Percentiles rank a stretch among this genome's conserved stretches.
phyloP scores from a whole-genome alignment of 495 filamentous ascomycete genomes.

The Penicillium atrosanguineum region DNA sequence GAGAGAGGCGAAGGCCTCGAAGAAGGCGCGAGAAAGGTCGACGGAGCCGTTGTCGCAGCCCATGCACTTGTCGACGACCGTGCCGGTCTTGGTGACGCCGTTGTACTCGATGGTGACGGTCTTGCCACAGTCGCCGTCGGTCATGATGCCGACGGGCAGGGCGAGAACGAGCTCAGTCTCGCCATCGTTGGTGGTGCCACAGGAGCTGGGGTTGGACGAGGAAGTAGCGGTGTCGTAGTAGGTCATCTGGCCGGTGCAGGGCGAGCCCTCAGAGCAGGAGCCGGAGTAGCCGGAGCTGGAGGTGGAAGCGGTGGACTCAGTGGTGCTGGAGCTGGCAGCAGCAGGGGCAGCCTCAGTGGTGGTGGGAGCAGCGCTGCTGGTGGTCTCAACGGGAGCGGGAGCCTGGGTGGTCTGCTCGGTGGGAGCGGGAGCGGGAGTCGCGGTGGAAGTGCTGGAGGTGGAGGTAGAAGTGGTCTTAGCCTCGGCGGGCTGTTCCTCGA shows the following conservation, averaged over 20 bases:
- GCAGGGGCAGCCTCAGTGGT: slow-evolving; percentile 6
- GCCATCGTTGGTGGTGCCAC: slow-evolving; percentile 44
- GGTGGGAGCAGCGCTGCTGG: neutral
- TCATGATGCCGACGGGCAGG: slow-evolving; percentile 52
- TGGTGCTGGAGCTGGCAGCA: neutral
- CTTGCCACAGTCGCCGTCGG: slow-evolving; percentile 63
- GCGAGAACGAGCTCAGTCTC: slow-evolving; percentile 43
- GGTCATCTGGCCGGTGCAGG: slow-evolving; percentile 43
- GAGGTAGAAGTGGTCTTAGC: neutral
- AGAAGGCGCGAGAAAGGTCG: slow-evolving; percentile 47
- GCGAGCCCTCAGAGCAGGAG: slow-evolving; percentile 32
- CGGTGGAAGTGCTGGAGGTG: slow-evolving; percentile 4
- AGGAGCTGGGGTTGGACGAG: slow-evolving; percentile 39
- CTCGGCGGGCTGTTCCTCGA: neutral
- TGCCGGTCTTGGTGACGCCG: slow-evolving; percentile 55
- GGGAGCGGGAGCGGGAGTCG: slow-evolving; percentile 8
- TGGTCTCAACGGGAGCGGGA: slow-evolving; percentile 3
- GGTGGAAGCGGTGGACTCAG: slow-evolving; percentile 13
- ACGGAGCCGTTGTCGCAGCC: slow-evolving; percentile 54
- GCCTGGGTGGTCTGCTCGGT: slow-evolving; percentile 10
- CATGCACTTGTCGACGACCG: slow-evolving; percentile 72
- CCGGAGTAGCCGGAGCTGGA: slow-evolving; percentile 29
- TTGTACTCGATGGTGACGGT: slow-evolving; percentile 57
- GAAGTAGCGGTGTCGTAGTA: slow-evolving; percentile 47
- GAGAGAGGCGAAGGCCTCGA: slow-evolving; percentile 31